These are phyloP conservation scores for Yarrowia alimentaria DNA, from an alignment of 805 yeast species.

Conservation along the genomic window DNA sequence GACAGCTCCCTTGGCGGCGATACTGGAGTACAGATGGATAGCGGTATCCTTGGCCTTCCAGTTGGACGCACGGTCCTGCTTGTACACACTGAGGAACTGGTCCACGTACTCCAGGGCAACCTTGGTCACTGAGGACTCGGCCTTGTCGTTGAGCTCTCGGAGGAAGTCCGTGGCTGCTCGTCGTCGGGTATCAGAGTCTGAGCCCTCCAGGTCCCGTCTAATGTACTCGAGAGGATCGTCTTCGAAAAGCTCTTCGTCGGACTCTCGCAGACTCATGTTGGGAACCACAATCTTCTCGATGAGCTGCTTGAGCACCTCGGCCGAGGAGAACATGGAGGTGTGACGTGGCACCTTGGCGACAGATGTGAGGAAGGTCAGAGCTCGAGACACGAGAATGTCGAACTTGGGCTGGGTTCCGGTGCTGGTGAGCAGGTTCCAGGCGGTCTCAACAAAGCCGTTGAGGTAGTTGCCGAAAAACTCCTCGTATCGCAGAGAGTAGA, in stretches of 20 bases:
- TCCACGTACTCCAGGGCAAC: conserved; percentile 72
- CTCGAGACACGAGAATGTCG: conserved; percentile 79
- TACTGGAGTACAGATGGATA: conserved; percentile 76
- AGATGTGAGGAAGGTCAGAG: conserved; percentile 78
- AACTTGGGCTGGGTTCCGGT: conserved; percentile 70
- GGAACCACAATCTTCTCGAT: conserved; percentile 85
- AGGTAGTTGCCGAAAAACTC: conserved; percentile 84
- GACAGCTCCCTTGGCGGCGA: conserved; percentile 89
- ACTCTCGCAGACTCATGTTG: conserved; percentile 77
- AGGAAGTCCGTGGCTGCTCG: conserved; percentile 90
- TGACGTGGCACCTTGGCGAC: conserved; percentile 70
- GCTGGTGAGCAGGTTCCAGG: conserved; percentile 72
- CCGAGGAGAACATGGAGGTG: conserved; percentile 58
- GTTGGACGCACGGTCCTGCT: conserved; percentile 41
- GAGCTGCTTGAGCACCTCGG: conserved; percentile 66
- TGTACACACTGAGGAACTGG: conserved; percentile 57
- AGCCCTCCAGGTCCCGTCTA: conserved; percentile 90
- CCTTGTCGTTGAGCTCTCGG: conserved; percentile 76
- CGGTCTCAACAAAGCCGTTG: conserved; percentile 71
- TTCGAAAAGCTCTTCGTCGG: conserved; percentile 90
- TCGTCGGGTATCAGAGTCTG: conserved; percentile 89
- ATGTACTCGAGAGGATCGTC: conserved; percentile 95
- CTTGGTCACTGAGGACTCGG: conserved; percentile 70
- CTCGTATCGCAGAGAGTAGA: conserved; percentile 86
- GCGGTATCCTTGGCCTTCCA: conserved; percentile 92